These are phyloP conservation scores for Chenopodium formosanum DNA, from an alignment of 148 eudicot genomes.

Conservation along the genomic window DNA sequence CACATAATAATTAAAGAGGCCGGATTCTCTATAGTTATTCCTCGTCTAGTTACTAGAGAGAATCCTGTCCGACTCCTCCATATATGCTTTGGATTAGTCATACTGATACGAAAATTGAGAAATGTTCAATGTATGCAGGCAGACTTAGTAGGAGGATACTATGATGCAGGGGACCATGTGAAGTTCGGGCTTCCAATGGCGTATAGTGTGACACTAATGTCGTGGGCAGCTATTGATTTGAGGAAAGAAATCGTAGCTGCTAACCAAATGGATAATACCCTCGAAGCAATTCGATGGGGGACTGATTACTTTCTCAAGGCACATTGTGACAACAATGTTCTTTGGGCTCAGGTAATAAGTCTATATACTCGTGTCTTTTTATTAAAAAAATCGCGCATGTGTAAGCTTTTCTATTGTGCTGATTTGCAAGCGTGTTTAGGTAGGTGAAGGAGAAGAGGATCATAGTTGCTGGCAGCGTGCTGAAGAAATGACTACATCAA, in stretches of 20 bases:
- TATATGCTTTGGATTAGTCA: not conserved
- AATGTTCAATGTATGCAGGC: conserved; percentile 40
- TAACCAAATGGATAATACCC: conserved; percentile 60
- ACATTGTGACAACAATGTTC: conserved; percentile 54
- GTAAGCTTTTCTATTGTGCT: not conserved
- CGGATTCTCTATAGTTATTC: not conserved
- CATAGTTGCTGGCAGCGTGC: conserved; percentile 89
- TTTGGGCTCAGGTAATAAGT: conserved; percentile 73
- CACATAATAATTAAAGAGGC: too few species aligned
- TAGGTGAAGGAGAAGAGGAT: conserved; percentile 81
- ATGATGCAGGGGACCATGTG: conserved; percentile 93
- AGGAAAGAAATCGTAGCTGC: conserved; percentile 35
- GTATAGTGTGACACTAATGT: conserved; percentile 60
- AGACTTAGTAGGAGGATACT: conserved; percentile 90
- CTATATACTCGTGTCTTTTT: too few species aligned
- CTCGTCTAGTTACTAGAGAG: not conserved
- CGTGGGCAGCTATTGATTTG: conserved; percentile 74
- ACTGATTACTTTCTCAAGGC: conserved; percentile 91
- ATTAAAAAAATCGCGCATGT: too few species aligned
- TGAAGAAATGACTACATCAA: conserved; percentile 78
- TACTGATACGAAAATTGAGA: not conserved
- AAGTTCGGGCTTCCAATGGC: conserved; percentile 98
- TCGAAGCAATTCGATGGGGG: conserved; percentile 80
- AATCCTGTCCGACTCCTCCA: not conserved
- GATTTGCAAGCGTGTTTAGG: conserved; percentile 33